Base-by-base conservation (phyloP, 2,329 filamentous ascomycete species). In the Hypoxylon rubiginosum region DNA sequence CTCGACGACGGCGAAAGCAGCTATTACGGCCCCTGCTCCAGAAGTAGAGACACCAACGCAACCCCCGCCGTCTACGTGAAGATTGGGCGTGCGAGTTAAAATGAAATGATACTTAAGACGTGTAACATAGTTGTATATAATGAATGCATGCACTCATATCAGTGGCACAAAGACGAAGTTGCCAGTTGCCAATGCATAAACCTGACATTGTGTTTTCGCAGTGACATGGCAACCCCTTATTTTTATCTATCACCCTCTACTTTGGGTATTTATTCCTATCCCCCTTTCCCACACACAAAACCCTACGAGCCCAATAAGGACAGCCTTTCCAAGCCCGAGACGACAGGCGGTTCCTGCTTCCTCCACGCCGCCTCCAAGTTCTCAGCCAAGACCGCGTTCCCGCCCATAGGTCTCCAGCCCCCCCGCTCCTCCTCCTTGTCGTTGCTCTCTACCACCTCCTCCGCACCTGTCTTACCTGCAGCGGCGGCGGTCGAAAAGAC, bases 401-500 rank as follows among this genome's bases (percentile, higher is more conserved):
- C 84, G 2, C 85, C 85, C n/a, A 76, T 79, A 4, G 81, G 80
- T 61, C 70, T 69, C 72, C 73, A 77, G 26, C 64, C 79, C 72
- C 79, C 41, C 67, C 64, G 58, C 46, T 56, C 74, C 10, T 68
- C 78, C 72, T 79, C 36, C 67, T 57, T 52, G 55, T 62, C 73
- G 30, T 67, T 70, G n/a, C n/a, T n/a, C n/a, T n/a, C n/a, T n/a
- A n/a, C n/a, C n/a, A n/a, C n/a, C 17, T 62, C 58, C 13, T 64
- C 66, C 26, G 48, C 64, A 3, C n/a, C n/a, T n/a, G 56, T 72
- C 50, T 7, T 61, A 69, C 0, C 62, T 69, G 46, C 66, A 58
- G 68, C 62, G 2, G 62, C 56, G 0, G 72, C 82, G 76, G n/a
- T n/a, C n/a, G n/a, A n/a, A n/a, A 92, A 97, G 0, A 97, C 91